Evolutionary conservation across 2,329 filamentous ascomycete genomes (phyloP).

Genomic region (Trichoderma oligosporum): DNA sequence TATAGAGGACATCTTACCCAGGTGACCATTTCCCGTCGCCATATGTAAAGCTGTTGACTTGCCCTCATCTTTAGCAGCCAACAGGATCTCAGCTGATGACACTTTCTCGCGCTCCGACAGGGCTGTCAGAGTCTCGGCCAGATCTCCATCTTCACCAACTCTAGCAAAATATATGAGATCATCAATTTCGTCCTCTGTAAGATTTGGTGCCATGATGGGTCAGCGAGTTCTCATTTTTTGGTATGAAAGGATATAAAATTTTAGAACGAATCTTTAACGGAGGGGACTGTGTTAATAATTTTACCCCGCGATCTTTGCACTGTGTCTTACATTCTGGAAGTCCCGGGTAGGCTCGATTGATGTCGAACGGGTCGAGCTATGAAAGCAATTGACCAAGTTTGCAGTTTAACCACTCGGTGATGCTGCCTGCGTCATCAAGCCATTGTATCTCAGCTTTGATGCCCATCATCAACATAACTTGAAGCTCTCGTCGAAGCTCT

Average conservation of each 20-base stretch:
- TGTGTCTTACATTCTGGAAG: conserved; percentile 21
- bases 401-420: conserved; percentile 49
- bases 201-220: conserved; percentile 45
- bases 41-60: conserved; percentile 86
- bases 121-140: conserved; percentile 55
- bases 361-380: not conserved
- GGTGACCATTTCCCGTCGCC: conserved; percentile 84
- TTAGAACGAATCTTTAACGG: conserved; percentile 29
- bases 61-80: conserved; percentile 66
- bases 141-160: conserved; percentile 67
- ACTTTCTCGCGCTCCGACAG: conserved; percentile 60
- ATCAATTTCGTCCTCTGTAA: conserved; percentile 79
- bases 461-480: conserved; percentile 69
- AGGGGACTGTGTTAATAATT: conserved; percentile 38
- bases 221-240: conserved; percentile 6
- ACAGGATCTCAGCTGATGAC: conserved; percentile 60
- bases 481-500: conserved; percentile 55
- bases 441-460: conserved; percentile 75
- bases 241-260: conserved; percentile 27
- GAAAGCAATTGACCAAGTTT: conserved; percentile 31
- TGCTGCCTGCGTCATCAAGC: conserved; percentile 53
- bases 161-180: conserved; percentile 88
- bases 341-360: not conserved
- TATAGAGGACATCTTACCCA: conserved; percentile 50
- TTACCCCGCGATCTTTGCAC: conserved; percentile 38